Base-by-base conservation (phyloP, 495 filamentous ascomycete genomes). In the Articulospora tetracladia region DNA sequence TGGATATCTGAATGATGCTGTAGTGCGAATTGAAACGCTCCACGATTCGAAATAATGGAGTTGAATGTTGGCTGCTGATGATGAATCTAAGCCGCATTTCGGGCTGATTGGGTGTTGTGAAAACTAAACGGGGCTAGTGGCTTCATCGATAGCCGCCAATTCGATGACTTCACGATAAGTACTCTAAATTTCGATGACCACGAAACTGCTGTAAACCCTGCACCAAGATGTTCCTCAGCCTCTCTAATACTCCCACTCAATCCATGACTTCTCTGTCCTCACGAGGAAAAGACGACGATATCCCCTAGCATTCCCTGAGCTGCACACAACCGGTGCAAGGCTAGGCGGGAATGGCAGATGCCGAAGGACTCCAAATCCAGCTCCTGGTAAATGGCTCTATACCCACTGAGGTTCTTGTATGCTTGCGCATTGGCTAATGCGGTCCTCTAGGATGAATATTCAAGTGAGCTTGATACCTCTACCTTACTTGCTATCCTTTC, bases 401-500 rank as follows among this genome's bases (percentile, higher is more conserved):
- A n/a, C 39, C 39, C n/a, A n/a, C n/a, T n/a, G n/a, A 8, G 15
- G 15, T 17, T 44, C 8, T 34, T 34, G 15, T 7, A 44, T n/a
- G 7, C 39, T 44, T 7, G 10, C 3, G 13, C 10, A 44, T 3
- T 7, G n/a, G 7, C 39, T 44, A 19, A 44, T 17, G n/a, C n/a
- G n/a, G n/a, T n/a, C 3, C n/a, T 15, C 13, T 57, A 65, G 61
- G 36, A 47, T 8, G 62, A 65, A 52, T 65, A 62, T 26, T 60
- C 54, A 22, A 20, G 53, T 12, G 51, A 28, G 6, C 27, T 89
- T 24, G 87, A 90, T 68, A 69, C 82, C 3, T 80, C 89, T 0
- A 73, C 86, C 2, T 77, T 92, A 51, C 75, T 82, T 34, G 85
- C 91, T 2, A 83, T 95, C 22, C 68, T 78, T 2, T 78, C 72